phyloP scores from a whole-genome alignment of 306 rosid genomes.

The Lathyrus tuberosus region DNA sequence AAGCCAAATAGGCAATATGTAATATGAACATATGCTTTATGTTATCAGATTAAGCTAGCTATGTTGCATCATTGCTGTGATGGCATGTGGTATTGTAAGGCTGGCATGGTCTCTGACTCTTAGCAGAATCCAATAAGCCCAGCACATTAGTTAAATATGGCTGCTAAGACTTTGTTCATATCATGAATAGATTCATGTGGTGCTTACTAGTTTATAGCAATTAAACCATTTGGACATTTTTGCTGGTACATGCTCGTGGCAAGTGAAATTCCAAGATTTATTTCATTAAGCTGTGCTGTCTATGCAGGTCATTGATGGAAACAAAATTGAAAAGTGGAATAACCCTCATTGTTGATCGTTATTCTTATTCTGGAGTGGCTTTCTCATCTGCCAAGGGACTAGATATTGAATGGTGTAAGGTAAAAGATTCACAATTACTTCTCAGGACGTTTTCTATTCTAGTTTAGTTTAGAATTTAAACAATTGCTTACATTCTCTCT shows the following conservation, averaged over 20 bases:
- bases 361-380: slow-evolving; percentile 97
- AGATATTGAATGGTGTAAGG: slow-evolving; percentile 91
- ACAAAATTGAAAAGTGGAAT: slow-evolving; percentile 77
- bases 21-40: slow-evolving; percentile 6
- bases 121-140: background rate
- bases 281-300: slow-evolving; percentile 28
- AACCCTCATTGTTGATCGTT: slow-evolving; percentile 91
- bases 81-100: background rate
- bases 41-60: background rate
- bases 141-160: slow-evolving; percentile 6
- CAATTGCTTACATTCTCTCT: slow-evolving; percentile 15
- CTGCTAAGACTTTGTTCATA: slow-evolving; percentile 15
- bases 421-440: slow-evolving; percentile 34
- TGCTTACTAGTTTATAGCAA: slow-evolving; percentile 20
- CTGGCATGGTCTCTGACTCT: background rate
- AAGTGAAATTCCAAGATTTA: slow-evolving; percentile 18
- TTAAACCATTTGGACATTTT: slow-evolving; percentile 4
- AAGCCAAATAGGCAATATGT: background rate
- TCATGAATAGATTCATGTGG: background rate
- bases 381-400: slow-evolving; percentile 95
- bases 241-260: background rate
- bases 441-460: background rate
- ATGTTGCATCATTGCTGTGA: slow-evolving; percentile 26
- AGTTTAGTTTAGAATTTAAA: slow-evolving; percentile 10
- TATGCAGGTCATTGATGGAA: slow-evolving; percentile 82